Base-by-base conservation (phyloP, 768 basidiomycete species). In the Lactarius akahatsu region DNA sequence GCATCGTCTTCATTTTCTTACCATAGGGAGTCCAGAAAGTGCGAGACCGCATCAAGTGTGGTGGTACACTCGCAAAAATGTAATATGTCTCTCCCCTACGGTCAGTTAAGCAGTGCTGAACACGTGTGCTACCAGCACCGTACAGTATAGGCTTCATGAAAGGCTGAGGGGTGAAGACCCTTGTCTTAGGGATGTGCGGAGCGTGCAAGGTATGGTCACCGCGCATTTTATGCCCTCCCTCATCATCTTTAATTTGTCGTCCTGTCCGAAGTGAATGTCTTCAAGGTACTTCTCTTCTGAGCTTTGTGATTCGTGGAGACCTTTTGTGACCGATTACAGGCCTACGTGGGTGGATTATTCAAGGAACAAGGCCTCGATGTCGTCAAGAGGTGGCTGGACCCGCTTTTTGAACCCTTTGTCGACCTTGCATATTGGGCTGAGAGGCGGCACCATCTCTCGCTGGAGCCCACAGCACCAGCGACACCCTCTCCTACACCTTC, bases 301-400 rank as follows among this genome's bases (percentile, higher is more conserved):
- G 11, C 11, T 26, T 26, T 15, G 26, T 52, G 50, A n/a, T 34
- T 26, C 20, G 15, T 8, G n/a, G 57, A 3, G 57, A n/a, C 32
- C 7, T 30, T 58, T 57, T 58, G 6, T 62, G 16, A 26, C 2
- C 5, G n/a, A 41, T 6, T 13, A 43, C 15, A 67, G 66, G 66
- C 66, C 52, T 67, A 63, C 9, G 66, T 67, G 13, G 66, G 66
- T 6, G 66, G 52, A 2, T 20, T 67, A 2, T 67, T 63, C 58
- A 67, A 23, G 36, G 66, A 67, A 26, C 52, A 67, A 47, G 62
- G 62, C 28, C 1, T 47, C 15, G 57, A 67, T 0, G 66, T 32
- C 41, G 58, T 60, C 34, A 47, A 40, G 20, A 38, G 38, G 20
- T 67, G 66, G 66, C 52, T 67, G 1, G 30, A 10, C 20, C 47